These are phyloP conservation scores for Fusarium globosum DNA, from an alignment of 2,329 filamentous ascomycete species.

Conservation along the genomic window DNA sequence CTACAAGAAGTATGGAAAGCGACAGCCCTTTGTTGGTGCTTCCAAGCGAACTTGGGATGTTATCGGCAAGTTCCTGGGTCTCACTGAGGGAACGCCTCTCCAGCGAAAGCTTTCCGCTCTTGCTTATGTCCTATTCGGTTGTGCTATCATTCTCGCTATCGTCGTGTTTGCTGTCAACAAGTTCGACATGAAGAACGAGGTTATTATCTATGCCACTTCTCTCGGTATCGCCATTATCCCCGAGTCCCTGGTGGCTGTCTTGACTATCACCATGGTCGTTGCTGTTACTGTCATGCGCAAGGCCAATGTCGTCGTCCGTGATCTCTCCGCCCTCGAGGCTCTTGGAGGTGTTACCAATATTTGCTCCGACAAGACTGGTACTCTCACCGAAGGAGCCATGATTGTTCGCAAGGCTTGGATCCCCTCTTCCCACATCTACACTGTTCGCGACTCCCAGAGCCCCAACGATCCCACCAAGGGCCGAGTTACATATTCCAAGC, in stretches of 20 bases:
- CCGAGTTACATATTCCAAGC: slow-evolving; percentile 59
- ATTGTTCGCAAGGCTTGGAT: slow-evolving; percentile 75
- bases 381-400: slow-evolving; percentile 76
- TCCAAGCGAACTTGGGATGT: slow-evolving; percentile 60
- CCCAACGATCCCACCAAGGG: slow-evolving; percentile 72
- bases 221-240: slow-evolving; percentile 72
- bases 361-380: slow-evolving; percentile 80
- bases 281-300: slow-evolving; percentile 73
- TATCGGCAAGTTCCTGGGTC: slow-evolving; percentile 68
- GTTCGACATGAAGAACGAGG: slow-evolving; percentile 62
- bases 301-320: slow-evolving; percentile 72
- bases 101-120: slow-evolving; percentile 83
- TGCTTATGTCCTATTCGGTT: slow-evolving; percentile 79
- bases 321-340: slow-evolving; percentile 74
- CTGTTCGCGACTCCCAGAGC: slow-evolving; percentile 69
- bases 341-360: slow-evolving; percentile 78
- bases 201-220: slow-evolving; percentile 68
- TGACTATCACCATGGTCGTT: slow-evolving; percentile 77
- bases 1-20: slow-evolving; percentile 64
- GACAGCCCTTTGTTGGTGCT: slow-evolving; percentile 60
- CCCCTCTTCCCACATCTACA: slow-evolving; percentile 66
- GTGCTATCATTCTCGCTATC: slow-evolving; percentile 69
- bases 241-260: slow-evolving; percentile 73
- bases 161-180: slow-evolving; percentile 69
- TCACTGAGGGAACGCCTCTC: slow-evolving; percentile 77